phyloP scores from a whole-genome alignment of 1,139 yeast genomes.

The Tardiomyces digboiensis region DNA sequence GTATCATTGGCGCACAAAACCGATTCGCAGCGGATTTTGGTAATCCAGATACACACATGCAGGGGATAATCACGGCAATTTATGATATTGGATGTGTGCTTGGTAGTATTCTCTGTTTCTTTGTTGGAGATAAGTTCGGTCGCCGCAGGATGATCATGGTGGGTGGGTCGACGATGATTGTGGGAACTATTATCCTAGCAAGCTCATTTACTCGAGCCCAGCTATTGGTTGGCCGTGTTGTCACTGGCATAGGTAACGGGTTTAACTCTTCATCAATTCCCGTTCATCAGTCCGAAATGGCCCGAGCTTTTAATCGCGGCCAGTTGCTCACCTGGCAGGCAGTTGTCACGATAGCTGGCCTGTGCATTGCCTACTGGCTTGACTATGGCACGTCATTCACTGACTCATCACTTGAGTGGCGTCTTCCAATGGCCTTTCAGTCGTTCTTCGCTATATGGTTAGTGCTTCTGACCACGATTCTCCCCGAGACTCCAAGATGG shows the following conservation, averaged over 20 bases:
- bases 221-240: slow-evolving; percentile 37
- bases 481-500: slow-evolving; percentile 77
- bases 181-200: slow-evolving; percentile 7
- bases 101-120: slow-evolving; percentile 28
- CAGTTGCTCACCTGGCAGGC: slow-evolving; percentile 49
- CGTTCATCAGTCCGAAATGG: slow-evolving; percentile 54
- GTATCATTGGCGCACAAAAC: not conserved
- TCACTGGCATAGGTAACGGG: slow-evolving; percentile 57
- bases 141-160: not conserved
- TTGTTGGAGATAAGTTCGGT: not conserved
- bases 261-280: slow-evolving; percentile 54
- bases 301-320: slow-evolving; percentile 49
- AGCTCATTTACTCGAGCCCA: slow-evolving; percentile 6
- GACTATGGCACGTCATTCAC: slow-evolving; percentile 18
- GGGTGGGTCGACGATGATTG: not conserved
- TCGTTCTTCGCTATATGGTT: slow-evolving; percentile 49
- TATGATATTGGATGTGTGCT: slow-evolving; percentile 72
- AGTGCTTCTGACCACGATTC: slow-evolving; percentile 37
- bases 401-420: not conserved
- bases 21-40: not conserved
- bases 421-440: slow-evolving; percentile 26
- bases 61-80: slow-evolving; percentile 63
- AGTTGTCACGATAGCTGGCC: slow-evolving; percentile 50
- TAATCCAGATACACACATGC: slow-evolving; percentile 18
- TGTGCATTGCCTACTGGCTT: slow-evolving; percentile 23